These are phyloP conservation scores for Medicago truncatula DNA, from an alignment of 306 rosid species.

Conservation along the genomic window MtrunA17r5.0-ANR NC_053042.1:21921501-21922000, in stretches of 20 bases:
- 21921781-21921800: constrained; percentile 92
- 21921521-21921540: background rate
- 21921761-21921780: constrained; percentile 99
- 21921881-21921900: constrained; percentile 21
- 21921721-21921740: constrained; percentile 24
- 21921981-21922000: constrained; percentile 92
- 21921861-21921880: constrained; percentile 25
- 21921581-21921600: background rate
- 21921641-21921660: constrained; percentile 25
- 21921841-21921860: constrained; percentile 3
- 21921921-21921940: constrained; percentile 90
- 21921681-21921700: background rate
- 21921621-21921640: constrained; percentile 24
- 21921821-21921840: too few species aligned
- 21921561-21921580: background rate
- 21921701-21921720: background rate
- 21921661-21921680: constrained; percentile 10
- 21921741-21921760: constrained; percentile 68
- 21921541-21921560: background rate
- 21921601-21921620: constrained; percentile 3
- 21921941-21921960: constrained; percentile 90
- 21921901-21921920: constrained; percentile 18
- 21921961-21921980: constrained; percentile 85
- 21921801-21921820: background rate
- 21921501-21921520: background rate